These are phyloP conservation scores for Diaporthe sp. DNA, from an alignment of 2,329 filamentous ascomycete species.

Conservation along the genomic window DNA sequence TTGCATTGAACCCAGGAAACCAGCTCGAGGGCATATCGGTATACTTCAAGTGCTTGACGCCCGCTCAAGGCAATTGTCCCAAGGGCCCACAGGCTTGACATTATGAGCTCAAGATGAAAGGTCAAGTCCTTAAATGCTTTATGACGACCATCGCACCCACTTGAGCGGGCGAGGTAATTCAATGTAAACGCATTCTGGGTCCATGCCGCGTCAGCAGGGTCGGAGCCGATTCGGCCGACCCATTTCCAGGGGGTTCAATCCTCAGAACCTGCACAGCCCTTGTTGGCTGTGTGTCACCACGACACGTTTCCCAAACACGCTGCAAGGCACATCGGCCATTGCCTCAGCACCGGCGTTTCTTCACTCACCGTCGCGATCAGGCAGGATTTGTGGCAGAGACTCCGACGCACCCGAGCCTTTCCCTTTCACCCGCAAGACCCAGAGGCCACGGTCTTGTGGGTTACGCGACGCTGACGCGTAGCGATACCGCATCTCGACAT, in stretches of 20 bases:
- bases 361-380: not conserved
- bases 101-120: too few relatives aligned
- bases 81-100: too few relatives aligned
- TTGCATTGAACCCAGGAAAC: too few relatives aligned
- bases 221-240: conserved; percentile 1
- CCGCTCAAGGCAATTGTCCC: too few relatives aligned
- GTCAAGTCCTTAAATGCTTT: not conserved
- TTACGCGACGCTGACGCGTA: not conserved
- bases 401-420: not conserved
- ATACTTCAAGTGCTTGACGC: too few relatives aligned
- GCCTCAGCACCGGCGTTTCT: not conserved
- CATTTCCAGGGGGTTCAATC: conserved; percentile 1
- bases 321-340: not conserved
- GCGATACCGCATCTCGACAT: conserved; percentile 56
- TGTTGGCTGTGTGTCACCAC: not conserved
- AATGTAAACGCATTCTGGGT: not conserved
- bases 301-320: not conserved
- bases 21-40: too few relatives aligned
- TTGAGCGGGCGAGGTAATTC: not conserved
- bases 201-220: not conserved
- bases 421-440: not conserved
- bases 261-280: not conserved
- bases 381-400: not conserved
- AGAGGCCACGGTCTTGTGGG: not conserved
- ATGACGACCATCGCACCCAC: not conserved